Percentiles rank a stretch among this genome's conserved stretches.
Evolutionary conservation across 139 green algal species (phyloP).

Genomic region (Chlorella sp.): DNA sequence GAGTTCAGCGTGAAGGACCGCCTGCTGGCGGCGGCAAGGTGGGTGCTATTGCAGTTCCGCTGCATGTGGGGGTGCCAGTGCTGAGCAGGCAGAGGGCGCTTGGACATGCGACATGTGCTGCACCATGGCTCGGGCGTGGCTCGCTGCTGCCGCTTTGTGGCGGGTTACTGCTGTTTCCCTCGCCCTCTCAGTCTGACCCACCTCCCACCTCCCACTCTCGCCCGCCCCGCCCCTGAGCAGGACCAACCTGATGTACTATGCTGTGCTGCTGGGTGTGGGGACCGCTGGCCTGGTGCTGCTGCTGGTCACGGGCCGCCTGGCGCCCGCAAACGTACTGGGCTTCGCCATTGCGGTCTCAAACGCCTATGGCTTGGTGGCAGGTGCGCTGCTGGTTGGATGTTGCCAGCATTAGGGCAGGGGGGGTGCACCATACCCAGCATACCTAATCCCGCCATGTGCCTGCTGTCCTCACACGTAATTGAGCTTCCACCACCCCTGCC

Average conservation of each 20-base stretch:
- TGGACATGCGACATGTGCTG: too few species aligned
- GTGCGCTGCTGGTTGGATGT: neutral
- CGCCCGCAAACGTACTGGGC: conserved; percentile 59
- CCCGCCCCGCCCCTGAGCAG: too few species aligned
- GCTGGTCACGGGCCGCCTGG: conserved; percentile 45
- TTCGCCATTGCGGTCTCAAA: conserved; percentile 66
- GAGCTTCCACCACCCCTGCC: neutral
- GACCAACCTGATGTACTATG: conserved; percentile 64
- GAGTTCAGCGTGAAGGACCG: conserved; percentile 54
- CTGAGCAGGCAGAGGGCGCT: too few species aligned
- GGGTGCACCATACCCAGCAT: too few species aligned
- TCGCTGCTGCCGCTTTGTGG: neutral
- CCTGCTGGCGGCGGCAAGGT: conserved; percentile 20
- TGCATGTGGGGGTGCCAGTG: neutral
- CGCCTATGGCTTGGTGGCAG: conserved; percentile 62
- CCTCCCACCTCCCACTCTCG: too few species aligned
- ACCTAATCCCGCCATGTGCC: too few species aligned
- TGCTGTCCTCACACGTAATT: too few species aligned
- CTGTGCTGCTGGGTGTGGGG: conserved; percentile 45
- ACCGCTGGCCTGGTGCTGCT: conserved; percentile 53
- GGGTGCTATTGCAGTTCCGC: too few species aligned
- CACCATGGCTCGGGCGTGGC: too few species aligned
- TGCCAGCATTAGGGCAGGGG: too few species aligned
- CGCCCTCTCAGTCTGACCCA: too few species aligned
- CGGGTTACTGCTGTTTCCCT: too few species aligned